phyloP scores from a whole-genome alignment of 1,284 basidiomycete species.

The Pyrrhoderma lamaoense region DNA sequence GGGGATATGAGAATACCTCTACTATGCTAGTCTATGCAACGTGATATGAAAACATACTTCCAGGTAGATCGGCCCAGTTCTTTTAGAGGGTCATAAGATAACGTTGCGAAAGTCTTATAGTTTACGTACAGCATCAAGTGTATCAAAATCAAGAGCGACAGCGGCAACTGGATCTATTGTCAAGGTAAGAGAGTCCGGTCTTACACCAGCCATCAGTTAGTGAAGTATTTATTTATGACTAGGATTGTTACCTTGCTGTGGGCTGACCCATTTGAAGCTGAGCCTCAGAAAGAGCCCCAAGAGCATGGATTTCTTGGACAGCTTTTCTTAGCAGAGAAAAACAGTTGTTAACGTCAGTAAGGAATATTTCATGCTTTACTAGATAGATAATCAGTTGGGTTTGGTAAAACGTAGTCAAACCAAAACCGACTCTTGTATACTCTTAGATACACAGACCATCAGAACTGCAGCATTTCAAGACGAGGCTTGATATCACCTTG shows the following conservation, averaged over 20 bases:
- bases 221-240: neutral
- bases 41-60: neutral
- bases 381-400: neutral
- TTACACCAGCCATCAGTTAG: constrained; percentile 23
- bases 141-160: constrained; percentile 58
- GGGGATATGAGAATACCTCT: neutral
- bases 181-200: constrained; percentile 54
- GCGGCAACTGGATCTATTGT: constrained; percentile 44
- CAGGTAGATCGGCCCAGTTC: constrained; percentile 19
- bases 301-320: constrained; percentile 50
- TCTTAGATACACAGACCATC: constrained; percentile 31
- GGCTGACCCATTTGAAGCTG: constrained; percentile 66
- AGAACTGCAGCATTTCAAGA: neutral
- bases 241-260: constrained; percentile 40
- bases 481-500: constrained; percentile 45
- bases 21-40: neutral
- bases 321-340: constrained; percentile 69
- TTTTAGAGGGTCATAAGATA: constrained; percentile 1
- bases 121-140: constrained; percentile 52
- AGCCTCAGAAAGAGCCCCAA: constrained; percentile 32
- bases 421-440: constrained; percentile 60
- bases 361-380: constrained; percentile 80
- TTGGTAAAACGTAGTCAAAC: neutral
- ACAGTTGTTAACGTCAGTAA: constrained; percentile 72
- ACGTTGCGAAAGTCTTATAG: neutral